Evolutionary conservation across 345 rosid genomes (phyloP).

Genomic region (Eutrema heterophyllum): DNA sequence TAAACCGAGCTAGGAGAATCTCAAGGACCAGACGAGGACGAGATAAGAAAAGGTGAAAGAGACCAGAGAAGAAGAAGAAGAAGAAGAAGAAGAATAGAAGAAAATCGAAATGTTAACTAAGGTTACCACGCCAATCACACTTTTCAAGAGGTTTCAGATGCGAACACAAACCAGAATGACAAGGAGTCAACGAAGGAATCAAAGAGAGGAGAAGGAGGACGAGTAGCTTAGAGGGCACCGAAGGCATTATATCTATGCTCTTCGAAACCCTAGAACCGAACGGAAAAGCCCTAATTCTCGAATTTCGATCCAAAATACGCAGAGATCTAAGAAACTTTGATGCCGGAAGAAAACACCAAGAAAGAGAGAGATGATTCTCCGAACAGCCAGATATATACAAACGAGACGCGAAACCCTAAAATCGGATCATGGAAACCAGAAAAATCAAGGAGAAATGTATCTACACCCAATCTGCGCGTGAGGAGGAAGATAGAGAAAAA

Average conservation of each 20-base stretch:
- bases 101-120: constrained; percentile 55
- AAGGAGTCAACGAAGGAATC: constrained; percentile 52
- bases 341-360: not conserved
- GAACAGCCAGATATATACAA: not conserved
- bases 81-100: not conserved
- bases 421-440: constrained; percentile 11
- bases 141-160: constrained; percentile 81
- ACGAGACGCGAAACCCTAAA: not conserved
- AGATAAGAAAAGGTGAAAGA: not conserved
- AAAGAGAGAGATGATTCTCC: not conserved
- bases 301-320: not conserved
- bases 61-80: not conserved
- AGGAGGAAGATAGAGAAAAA: not conserved
- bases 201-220: constrained; percentile 34
- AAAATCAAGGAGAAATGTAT: not conserved
- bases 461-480: constrained; percentile 16
- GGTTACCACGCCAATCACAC: constrained; percentile 95
- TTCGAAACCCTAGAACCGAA: constrained; percentile 56
- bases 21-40: not conserved
- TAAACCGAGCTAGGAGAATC: not conserved
- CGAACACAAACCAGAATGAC: constrained; percentile 55
- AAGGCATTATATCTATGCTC: constrained; percentile 80
- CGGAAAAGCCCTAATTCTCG: constrained; percentile 32
- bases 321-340: constrained; percentile 8
- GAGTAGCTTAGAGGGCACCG: constrained; percentile 51